Evolutionary conservation across 768 basidiomycete genomes (phyloP).

Genomic region (Amanita rimosa): DNA sequence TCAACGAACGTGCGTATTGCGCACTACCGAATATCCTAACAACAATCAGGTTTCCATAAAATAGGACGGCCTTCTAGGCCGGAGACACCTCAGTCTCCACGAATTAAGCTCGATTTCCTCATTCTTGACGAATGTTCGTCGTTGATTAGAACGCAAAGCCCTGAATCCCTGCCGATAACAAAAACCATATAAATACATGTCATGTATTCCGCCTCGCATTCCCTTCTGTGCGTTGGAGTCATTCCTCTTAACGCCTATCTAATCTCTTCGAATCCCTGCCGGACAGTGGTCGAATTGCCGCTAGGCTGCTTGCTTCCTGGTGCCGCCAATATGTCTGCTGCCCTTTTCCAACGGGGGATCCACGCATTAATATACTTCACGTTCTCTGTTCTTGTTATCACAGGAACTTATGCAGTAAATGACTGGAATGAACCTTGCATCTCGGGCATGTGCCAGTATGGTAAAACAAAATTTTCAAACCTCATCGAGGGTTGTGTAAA

Average conservation of each 20-base stretch:
- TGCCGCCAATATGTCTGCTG: not conserved
- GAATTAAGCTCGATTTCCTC: too few relatives aligned
- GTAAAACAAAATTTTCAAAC: conserved; percentile 4
- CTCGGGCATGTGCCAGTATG: conserved; percentile 10
- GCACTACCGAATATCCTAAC: too few relatives aligned
- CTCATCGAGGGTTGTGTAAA: not conserved
- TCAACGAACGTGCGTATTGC: too few relatives aligned
- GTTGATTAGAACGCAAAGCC: too few relatives aligned
- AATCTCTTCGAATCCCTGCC: not conserved
- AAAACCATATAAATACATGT: not conserved
- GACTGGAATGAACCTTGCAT: conserved; percentile 12
- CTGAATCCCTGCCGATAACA: not conserved
- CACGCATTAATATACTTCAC: not conserved
- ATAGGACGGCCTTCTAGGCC: too few relatives aligned
- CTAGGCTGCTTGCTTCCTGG: not conserved
- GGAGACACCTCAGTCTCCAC: too few relatives aligned
- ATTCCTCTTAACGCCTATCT: not conserved
- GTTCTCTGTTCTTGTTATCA: not conserved
- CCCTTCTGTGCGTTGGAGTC: not conserved
- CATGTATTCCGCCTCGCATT: too few relatives aligned
- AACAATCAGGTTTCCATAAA: too few relatives aligned
- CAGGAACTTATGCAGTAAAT: conserved; percentile 5
- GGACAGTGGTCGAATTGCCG: not conserved
- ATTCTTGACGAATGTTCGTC: too few relatives aligned
- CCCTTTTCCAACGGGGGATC: not conserved